These are phyloP conservation scores for Candolleomyces eurysporus DNA, from an alignment of 768 basidiomycete species.

Conservation along the genomic window DNA sequence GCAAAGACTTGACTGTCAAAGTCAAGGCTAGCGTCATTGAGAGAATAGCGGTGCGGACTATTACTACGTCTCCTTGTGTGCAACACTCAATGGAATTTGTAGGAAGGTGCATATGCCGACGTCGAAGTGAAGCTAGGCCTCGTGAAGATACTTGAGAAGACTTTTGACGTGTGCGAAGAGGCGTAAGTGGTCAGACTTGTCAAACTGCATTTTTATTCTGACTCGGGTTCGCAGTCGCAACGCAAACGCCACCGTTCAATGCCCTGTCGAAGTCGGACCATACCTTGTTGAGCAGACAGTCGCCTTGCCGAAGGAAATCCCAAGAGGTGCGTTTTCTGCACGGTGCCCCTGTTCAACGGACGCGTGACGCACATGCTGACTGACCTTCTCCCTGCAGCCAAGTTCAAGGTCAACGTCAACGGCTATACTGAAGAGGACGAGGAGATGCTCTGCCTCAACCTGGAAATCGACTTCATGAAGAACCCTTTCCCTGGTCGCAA, in stretches of 20 bases:
- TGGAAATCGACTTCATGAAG: conserved; percentile 76
- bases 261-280: conserved; percentile 73
- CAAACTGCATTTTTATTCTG: background rate
- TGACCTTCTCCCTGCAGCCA: conserved; percentile 52
- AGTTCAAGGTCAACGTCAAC: conserved; percentile 68
- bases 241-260: conserved; percentile 74
- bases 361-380: background rate
- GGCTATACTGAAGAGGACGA: conserved; percentile 75
- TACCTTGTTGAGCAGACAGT: conserved; percentile 84
- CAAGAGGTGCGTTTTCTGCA: conserved; percentile 50
- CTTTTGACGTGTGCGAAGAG: conserved; percentile 89
- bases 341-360: background rate
- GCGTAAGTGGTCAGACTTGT: conserved; percentile 59
- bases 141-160: conserved; percentile 81
- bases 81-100: background rate
- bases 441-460: conserved; percentile 75
- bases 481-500: conserved; percentile 29
- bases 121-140: conserved; percentile 92
- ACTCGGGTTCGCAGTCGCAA: conserved; percentile 49
- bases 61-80: background rate
- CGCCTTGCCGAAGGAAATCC: conserved; percentile 87
- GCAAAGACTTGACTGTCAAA: conserved; percentile 82
- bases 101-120: conserved; percentile 92
- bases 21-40: conserved; percentile 61
- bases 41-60: conserved; percentile 58